These are phyloP conservation scores for Claviceps paspali DNA, from an alignment of 2,329 filamentous ascomycete genomes.

Conservation along the genomic window DNA sequence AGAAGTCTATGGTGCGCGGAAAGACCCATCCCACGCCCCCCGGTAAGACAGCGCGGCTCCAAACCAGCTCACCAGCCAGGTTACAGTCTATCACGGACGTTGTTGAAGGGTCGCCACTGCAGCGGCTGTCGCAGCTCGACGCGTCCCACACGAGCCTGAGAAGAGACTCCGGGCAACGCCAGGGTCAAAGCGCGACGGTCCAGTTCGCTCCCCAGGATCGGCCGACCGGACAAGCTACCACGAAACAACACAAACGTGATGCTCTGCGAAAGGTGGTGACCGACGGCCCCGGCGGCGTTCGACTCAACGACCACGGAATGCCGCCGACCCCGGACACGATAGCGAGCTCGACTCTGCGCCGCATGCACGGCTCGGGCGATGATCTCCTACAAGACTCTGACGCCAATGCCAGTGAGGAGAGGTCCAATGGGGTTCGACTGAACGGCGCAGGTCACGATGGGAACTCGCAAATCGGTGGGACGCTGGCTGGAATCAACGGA, in stretches of 20 bases:
- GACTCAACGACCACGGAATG: constrained; percentile 27
- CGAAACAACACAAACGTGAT: constrained; percentile 32
- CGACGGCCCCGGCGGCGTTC: constrained; percentile 25
- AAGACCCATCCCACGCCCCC: constrained; percentile 2
- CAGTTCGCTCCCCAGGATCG: constrained; percentile 9
- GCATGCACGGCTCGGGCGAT: constrained; percentile 35
- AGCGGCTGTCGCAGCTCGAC: constrained; percentile 32
- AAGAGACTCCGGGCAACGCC: constrained; percentile 16
- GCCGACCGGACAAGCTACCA: constrained; percentile 12
- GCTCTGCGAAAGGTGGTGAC: constrained; percentile 33
- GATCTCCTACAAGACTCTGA: constrained; percentile 22
- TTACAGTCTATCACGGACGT: constrained; percentile 30
- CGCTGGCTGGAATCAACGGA: no score
- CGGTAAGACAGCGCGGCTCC: constrained; percentile 5
- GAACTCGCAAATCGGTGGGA: constrained; percentile 7
- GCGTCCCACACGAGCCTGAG: constrained; percentile 12
- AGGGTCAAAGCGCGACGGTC: constrained; percentile 9
- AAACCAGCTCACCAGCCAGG: constrained; percentile 17
- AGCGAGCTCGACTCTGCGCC: constrained; percentile 37
- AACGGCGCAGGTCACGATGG: constrained; percentile 11
- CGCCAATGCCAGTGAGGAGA: constrained; percentile 11
- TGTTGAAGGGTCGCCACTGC: constrained; percentile 22
- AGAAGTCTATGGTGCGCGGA: background rate
- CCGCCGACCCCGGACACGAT: constrained; percentile 47
- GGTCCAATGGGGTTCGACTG: constrained; percentile 17